phyloP scores from a whole-genome alignment of 805 yeast genomes.

The Candida sithepensis region DNA sequence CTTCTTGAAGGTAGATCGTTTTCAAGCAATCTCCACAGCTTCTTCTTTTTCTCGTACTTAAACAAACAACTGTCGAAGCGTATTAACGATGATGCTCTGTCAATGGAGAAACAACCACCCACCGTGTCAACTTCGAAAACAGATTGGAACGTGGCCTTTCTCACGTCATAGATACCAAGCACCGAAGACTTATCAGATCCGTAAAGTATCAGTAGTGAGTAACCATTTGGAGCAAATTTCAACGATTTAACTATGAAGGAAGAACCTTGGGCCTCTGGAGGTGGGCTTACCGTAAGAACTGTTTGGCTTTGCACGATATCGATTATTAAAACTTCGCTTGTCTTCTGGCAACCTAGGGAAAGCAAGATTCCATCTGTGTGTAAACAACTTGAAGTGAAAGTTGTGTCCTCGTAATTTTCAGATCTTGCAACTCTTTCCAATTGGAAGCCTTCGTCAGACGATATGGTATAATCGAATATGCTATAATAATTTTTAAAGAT shows the following conservation, averaged over 20 bases:
- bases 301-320: constrained; percentile 36
- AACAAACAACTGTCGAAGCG: constrained; percentile 10
- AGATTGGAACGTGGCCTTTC: constrained; percentile 5
- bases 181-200: not conserved
- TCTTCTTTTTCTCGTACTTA: constrained; percentile 21
- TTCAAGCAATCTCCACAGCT: constrained; percentile 15
- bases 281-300: constrained; percentile 30
- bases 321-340: constrained; percentile 35
- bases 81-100: constrained; percentile 16
- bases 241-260: constrained; percentile 28
- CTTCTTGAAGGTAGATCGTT: not conserved
- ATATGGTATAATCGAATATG: not conserved
- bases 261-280: constrained; percentile 2
- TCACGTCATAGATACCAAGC: constrained; percentile 1
- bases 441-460: not conserved
- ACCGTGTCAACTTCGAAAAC: not conserved
- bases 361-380: constrained; percentile 38
- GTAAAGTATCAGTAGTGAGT: constrained; percentile 40
- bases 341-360: constrained; percentile 32
- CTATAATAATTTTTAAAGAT: not conserved
- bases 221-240: constrained; percentile 61
- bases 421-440: not conserved
- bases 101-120: constrained; percentile 7
- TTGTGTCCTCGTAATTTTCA: not conserved
- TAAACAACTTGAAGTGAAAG: constrained; percentile 4